A percentile compares a stretch with the other conserved stretches of the same genome.
phyloP scores from a whole-genome alignment of 1,139 yeast genomes.

The Yamadazyma atmosphaerica region DNA sequence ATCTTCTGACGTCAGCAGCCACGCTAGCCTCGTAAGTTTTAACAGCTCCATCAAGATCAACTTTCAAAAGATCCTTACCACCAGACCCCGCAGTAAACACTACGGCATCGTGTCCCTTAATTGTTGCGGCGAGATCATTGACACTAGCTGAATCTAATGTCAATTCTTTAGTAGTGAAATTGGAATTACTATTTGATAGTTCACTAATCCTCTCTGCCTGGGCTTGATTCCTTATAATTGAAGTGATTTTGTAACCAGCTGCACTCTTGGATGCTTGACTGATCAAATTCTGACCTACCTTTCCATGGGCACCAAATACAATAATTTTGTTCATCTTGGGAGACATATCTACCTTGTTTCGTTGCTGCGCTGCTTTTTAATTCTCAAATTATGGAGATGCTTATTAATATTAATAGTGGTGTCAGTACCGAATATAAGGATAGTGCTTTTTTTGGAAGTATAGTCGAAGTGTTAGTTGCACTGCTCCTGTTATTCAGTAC shows the following conservation, averaged over 20 bases:
- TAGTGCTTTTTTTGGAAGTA: no score
- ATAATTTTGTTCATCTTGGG: conserved; percentile 8
- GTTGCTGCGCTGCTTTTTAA: no score
- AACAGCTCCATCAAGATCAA: conserved; percentile 65
- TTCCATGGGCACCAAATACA: conserved; percentile 65
- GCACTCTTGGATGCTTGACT: conserved; percentile 24
- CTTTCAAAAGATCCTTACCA: conserved; percentile 52
- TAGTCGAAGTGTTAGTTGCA: no score
- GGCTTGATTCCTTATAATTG: conserved; percentile 49
- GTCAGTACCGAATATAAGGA: no score
- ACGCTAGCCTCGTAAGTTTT: conserved; percentile 58
- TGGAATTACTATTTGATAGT: conserved; percentile 28
- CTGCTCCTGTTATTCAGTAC: no score
- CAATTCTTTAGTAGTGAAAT: conserved; percentile 37
- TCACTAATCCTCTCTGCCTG: conserved; percentile 39
- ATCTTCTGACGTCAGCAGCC: conserved; percentile 45
- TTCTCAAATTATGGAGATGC: no score
- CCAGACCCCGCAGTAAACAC: conserved; percentile 68
- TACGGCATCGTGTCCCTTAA: conserved; percentile 55
- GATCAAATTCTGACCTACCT: conserved; percentile 46
- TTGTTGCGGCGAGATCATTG: conserved; percentile 31
- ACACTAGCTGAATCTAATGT: conserved; percentile 36
- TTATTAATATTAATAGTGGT: no score
- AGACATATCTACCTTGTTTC: no score
- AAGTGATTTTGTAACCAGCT: conserved; percentile 39